phyloP scores from a whole-genome alignment of 495 filamentous ascomycete species.

The Penicillium lagena region DNA sequence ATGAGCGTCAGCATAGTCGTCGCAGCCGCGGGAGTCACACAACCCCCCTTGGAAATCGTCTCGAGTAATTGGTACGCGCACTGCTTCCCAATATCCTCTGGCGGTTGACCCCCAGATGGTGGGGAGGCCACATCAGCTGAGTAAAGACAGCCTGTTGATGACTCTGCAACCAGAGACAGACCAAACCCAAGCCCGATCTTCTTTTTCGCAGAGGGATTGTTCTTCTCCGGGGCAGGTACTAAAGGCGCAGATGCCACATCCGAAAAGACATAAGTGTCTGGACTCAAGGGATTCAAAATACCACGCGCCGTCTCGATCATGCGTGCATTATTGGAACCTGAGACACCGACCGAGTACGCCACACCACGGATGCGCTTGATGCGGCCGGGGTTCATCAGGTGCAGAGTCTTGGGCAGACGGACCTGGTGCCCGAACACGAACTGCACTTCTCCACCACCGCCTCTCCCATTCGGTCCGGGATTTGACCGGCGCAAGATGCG shows the following conservation, averaged over 20 bases:
- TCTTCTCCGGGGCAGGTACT: conserved; percentile 54
- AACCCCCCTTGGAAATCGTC: conserved; percentile 72
- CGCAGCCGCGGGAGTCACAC: conserved; percentile 62
- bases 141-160: conserved; percentile 74
- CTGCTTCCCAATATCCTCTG: conserved; percentile 83
- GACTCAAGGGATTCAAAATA: conserved; percentile 75
- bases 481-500: conserved; percentile 76
- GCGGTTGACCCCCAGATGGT: conserved; percentile 71
- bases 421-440: conserved; percentile 88
- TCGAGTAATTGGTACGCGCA: conserved; percentile 89
- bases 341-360: conserved; percentile 84
- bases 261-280: conserved; percentile 81
- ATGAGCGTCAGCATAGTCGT: conserved; percentile 76
- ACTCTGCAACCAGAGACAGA: conserved; percentile 83
- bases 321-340: conserved; percentile 83
- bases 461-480: conserved; percentile 60
- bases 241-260: conserved; percentile 70
- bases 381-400: conserved; percentile 75
- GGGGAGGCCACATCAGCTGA: conserved; percentile 80
- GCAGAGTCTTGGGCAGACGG: conserved; percentile 86
- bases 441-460: conserved; percentile 88
- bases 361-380: conserved; percentile 89
- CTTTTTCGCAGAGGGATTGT: conserved; percentile 53
- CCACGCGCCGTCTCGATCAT: conserved; percentile 91
- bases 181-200: conserved; percentile 85